phyloP scores from a whole-genome alignment of 345 rosid genomes.

The Reutealis trisperma region DNA sequence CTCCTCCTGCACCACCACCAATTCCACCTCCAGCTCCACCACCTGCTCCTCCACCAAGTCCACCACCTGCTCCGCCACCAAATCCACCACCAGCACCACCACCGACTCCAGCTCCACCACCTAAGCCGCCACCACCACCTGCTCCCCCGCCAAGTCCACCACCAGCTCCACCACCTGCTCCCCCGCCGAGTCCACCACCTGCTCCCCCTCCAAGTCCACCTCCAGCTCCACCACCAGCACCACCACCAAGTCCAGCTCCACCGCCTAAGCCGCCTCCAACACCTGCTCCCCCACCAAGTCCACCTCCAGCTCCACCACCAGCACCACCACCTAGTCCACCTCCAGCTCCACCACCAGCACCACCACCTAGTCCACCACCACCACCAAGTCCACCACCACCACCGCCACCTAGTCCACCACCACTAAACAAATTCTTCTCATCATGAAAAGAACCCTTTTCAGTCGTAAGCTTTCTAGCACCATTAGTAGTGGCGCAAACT shows the following conservation, averaged over 20 bases:
- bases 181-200: conserved; percentile 2
- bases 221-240: conserved; percentile 10
- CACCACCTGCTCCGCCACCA: conserved; percentile 5
- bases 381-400: conserved; percentile 14
- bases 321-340: conserved; percentile 13
- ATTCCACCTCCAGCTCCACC: too few relatives aligned
- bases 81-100: too few relatives aligned
- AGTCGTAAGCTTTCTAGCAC: conserved; percentile 11
- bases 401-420: conserved; percentile 12
- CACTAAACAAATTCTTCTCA: conserved; percentile 17
- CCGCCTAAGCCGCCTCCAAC: too few relatives aligned
- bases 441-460: conserved; percentile 8
- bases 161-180: background rate
- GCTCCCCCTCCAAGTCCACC: conserved; percentile 11
- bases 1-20: too few relatives aligned
- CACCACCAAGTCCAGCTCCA: conserved; percentile 19
- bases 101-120: background rate
- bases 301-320: conserved; percentile 16
- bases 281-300: conserved; percentile 9
- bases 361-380: conserved; percentile 17
- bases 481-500: conserved; percentile 7
- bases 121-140: background rate
- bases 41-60: conserved; percentile 2
- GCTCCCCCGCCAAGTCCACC: too few relatives aligned
- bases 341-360: conserved; percentile 5